Conservation (phyloP, 495 filamentous ascomycete species). For the Jackrogersella multiformis region DNA sequence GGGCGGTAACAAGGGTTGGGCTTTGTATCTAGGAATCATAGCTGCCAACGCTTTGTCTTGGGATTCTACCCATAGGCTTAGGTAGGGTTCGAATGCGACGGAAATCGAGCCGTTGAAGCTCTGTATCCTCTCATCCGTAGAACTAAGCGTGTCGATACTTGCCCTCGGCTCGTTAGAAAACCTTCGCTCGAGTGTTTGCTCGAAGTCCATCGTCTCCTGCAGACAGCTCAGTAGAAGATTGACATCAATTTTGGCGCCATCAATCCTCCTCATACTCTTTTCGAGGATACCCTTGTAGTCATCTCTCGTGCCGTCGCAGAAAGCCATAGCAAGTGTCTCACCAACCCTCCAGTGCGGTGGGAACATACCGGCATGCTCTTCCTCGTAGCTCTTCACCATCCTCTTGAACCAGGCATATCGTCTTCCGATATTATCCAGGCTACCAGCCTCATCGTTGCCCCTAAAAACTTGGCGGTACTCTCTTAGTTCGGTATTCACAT, state of each 20-base stretch:
- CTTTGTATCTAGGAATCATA: conserved; percentile 89
- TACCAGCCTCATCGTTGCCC: conserved; percentile 96
- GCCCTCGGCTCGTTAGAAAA: conserved; percentile 80
- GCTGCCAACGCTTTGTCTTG: conserved; percentile 89
- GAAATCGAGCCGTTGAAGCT: conserved; percentile 93
- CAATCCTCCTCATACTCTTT: conserved; percentile 78
- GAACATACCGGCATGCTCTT: conserved; percentile 90
- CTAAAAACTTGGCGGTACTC: conserved; percentile 96
- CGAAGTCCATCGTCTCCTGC: conserved; percentile 97
- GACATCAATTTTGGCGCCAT: conserved; percentile 87
- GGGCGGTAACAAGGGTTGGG: conserved; percentile 77
- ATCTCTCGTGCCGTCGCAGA: conserved; percentile 93
- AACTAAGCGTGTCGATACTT: conserved; percentile 93
- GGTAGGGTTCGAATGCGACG: conserved; percentile 95
- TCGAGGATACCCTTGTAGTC: conserved; percentile 95
- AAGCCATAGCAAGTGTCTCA: conserved; percentile 89
- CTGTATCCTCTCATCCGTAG: conserved; percentile 76
- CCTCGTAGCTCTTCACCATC: conserved; percentile 95
- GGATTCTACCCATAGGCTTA: conserved; percentile 95
- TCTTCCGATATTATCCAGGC: conserved; percentile 94
- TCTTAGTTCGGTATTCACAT: conserved; percentile 94
- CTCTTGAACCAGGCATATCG: conserved; percentile 96
- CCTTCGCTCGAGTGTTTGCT: conserved; percentile 86
- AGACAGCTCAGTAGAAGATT: conserved; percentile 90
- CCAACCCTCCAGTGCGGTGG: conserved; percentile 88